Conservation (phyloP, 1,284 basidiomycete species). For the Kalmanozyma brasiliensis region DNA sequence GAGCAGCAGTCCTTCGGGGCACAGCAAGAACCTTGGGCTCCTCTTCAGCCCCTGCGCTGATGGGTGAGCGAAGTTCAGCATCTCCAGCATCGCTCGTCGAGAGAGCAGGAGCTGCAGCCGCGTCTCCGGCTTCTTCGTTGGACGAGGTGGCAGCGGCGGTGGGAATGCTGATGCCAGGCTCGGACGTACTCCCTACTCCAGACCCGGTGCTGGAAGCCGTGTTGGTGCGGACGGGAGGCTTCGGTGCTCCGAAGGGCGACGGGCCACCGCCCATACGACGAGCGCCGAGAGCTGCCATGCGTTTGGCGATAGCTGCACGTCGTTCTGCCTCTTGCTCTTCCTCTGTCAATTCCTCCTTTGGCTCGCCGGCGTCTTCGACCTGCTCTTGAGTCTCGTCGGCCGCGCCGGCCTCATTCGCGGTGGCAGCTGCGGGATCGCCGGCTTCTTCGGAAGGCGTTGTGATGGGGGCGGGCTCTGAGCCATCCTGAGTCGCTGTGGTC, state of each 20-base stretch:
- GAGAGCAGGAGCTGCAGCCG: not conserved
- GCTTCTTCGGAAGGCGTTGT: slow-evolving; percentile 4
- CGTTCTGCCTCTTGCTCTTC: slow-evolving; percentile 59
- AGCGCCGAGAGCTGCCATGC: slow-evolving; percentile 65
- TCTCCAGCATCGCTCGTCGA: slow-evolving; percentile 2
- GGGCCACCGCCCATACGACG: slow-evolving; percentile 56
- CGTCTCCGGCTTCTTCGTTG: slow-evolving; percentile 6
- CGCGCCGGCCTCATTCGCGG: slow-evolving; percentile 5
- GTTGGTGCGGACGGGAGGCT: slow-evolving; percentile 24
- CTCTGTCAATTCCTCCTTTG: slow-evolving; percentile 32
- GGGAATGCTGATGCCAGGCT: slow-evolving; percentile 40
- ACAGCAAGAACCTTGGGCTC: slow-evolving; percentile 55
- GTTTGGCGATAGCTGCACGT: slow-evolving; percentile 56
- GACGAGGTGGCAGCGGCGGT: slow-evolving; percentile 6
- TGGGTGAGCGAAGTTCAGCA: slow-evolving; percentile 5
- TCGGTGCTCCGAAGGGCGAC: slow-evolving; percentile 38
- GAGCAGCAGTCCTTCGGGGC: slow-evolving; percentile 55
- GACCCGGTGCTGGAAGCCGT: slow-evolving; percentile 23
- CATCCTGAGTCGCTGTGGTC: slow-evolving; percentile 1
- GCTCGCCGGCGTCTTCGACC: slow-evolving; percentile 15
- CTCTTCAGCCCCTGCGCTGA: slow-evolving; percentile 12
- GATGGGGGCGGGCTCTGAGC: not conserved
- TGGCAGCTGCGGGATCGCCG: slow-evolving; percentile 3
- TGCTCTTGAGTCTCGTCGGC: slow-evolving; percentile 5
- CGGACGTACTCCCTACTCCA: slow-evolving; percentile 28